Base-by-base conservation (phyloP, 768 basidiomycete genomes). In the Lentinula guzmanii region DNA sequence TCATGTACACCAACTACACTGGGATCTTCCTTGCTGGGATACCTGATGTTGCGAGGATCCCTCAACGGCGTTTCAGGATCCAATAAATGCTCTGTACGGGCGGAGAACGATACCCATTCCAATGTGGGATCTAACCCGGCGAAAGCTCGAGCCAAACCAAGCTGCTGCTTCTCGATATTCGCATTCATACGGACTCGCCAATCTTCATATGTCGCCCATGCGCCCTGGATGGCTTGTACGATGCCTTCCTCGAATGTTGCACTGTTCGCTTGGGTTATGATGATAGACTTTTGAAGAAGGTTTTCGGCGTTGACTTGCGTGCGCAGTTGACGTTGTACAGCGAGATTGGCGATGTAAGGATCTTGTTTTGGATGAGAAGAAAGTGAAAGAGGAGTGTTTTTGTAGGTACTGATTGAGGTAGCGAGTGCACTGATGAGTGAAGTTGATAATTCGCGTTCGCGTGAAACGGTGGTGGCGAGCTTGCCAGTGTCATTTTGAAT, bases 231-330 rank as follows among this genome's bases (percentile, higher is more conserved):
- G 2, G 93, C 87, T 62, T 92, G 90, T 31, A 99, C 93, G 67
- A 99, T 92, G 57, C 95, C 95, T 65, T 93, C 91, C 74, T 98
- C 97, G 67, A 99, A 99, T 71, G 95, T 89, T 21, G 95, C 96
- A 15, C 89, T 91, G 71, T 96, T 96, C 65, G 95, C 94, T 68
- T 99, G 96, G 86, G 96, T 98, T 72, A 99, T 95, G 69, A 99
- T 87, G 69, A 98, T 91, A 2, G 90, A 92, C 72, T 98, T 99
- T 75, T 99, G 96, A 13, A 99, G 86, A 0, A 95, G 86, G 70
- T 99, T 99, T 75, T 99, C 97, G 75, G 97, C 96, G 74, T 94
- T 86, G 50, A 98, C 92, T 76, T 98, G 95, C 66, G 91, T 92
- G 64, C 86, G 83, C 15, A 97, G 85, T 71, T 97, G 94, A 56